Percentiles rank a stretch among this genome's conserved stretches.
Conservation (phyloP, 495 filamentous ascomycete species). For the Annulohypoxylon maeteangense region DNA sequence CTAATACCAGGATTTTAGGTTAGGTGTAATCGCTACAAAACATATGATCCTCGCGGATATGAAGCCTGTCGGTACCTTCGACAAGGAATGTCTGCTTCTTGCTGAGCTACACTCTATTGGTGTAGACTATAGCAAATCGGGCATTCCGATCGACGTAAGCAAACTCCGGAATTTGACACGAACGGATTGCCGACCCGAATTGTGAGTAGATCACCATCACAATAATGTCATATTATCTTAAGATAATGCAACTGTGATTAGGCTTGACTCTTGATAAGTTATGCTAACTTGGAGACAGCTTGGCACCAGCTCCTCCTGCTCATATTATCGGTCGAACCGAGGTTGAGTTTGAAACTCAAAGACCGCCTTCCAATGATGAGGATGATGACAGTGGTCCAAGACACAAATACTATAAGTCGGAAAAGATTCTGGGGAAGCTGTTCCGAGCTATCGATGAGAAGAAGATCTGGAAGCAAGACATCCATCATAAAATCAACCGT, state of each 20-base stretch:
- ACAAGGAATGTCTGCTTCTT: conserved; percentile 68
- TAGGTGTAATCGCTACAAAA: conserved; percentile 73
- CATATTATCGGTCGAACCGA: conserved; percentile 59
- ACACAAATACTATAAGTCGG: conserved; percentile 70
- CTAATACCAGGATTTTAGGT: conserved; percentile 31
- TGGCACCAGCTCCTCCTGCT: conserved; percentile 72
- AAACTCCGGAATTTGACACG: conserved; percentile 41
- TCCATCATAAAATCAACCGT: conserved; percentile 48
- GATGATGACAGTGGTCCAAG: conserved; percentile 64
- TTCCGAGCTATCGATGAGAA: conserved; percentile 80
- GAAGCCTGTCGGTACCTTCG: conserved; percentile 61
- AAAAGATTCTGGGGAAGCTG: conserved; percentile 76
- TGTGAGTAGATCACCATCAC: conserved; percentile 47
- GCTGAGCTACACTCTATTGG: conserved; percentile 78
- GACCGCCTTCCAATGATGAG: conserved; percentile 52
- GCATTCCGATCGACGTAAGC: conserved; percentile 67
- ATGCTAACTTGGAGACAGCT: conserved; percentile 41
- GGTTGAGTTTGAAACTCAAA: conserved; percentile 56
- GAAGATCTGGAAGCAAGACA: conserved; percentile 68
- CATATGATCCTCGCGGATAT: conserved; percentile 78
- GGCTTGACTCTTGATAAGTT: neutral
- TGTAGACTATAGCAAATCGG: conserved; percentile 87
- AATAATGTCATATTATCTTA: neutral
- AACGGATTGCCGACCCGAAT: conserved; percentile 51
- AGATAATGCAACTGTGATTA: neutral